Conservation (phyloP, 176 grass and related monocot species). For the Oryza australiensis region DNA sequence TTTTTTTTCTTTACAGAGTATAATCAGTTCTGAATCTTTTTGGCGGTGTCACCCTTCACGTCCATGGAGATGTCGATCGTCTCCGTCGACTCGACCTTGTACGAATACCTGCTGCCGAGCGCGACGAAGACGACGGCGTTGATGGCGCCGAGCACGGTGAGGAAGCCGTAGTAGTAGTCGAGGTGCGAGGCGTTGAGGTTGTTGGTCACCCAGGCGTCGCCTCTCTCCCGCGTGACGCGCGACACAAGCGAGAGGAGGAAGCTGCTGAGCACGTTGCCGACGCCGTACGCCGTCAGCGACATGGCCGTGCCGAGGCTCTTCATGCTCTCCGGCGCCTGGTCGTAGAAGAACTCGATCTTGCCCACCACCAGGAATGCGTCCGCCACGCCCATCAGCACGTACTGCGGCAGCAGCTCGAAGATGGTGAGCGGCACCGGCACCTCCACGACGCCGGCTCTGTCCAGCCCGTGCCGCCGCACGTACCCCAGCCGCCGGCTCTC, state of each 20-base stretch:
- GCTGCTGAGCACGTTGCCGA: constrained; percentile 60
- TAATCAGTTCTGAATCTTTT: background rate
- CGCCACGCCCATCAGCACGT: constrained; percentile 50
- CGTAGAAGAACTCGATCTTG: constrained; percentile 89
- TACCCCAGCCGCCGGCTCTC: constrained; percentile 44
- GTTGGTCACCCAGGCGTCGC: constrained; percentile 48
- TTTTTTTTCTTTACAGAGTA: background rate
- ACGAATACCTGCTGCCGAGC: constrained; percentile 34
- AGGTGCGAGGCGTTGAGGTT: constrained; percentile 61
- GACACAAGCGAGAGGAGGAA: constrained; percentile 45
- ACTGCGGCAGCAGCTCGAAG: constrained; percentile 65
- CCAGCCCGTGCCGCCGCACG: constrained; percentile 32
- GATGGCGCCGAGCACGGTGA: constrained; percentile 32
- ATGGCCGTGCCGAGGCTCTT: constrained; percentile 70
- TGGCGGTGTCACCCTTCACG: constrained; percentile 5
- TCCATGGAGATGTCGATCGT: constrained; percentile 27
- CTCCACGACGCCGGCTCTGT: background rate
- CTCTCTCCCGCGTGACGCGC: constrained; percentile 22
- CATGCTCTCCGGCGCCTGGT: constrained; percentile 84
- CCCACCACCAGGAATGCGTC: constrained; percentile 53
- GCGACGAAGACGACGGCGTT: constrained; percentile 39
- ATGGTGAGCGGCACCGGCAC: constrained; percentile 46
- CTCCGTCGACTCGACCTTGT: constrained; percentile 40
- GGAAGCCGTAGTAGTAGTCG: constrained; percentile 70
- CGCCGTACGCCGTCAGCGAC: constrained; percentile 48